These are phyloP conservation scores for Eucalyptus marginata DNA, from an alignment of 345 rosid species.

Conservation along the genomic window DNA sequence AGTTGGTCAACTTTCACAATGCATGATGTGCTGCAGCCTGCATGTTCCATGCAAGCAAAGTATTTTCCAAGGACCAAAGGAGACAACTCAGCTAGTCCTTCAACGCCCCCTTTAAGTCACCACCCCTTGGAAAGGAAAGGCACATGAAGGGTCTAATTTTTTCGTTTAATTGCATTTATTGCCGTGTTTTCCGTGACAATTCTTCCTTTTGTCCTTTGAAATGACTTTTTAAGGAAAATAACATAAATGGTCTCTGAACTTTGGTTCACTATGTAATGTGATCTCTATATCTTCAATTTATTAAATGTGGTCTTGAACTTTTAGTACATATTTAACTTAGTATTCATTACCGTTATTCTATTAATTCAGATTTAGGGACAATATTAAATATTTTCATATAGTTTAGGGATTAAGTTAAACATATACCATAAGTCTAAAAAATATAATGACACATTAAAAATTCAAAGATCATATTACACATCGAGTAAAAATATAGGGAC, in stretches of 20 bases:
- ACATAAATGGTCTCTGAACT: rapidly evolving
- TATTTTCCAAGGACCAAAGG: not conserved
- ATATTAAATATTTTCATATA: too few species aligned
- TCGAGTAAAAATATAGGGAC: too few species aligned
- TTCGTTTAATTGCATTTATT: not conserved
- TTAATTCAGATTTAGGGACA: too few species aligned
- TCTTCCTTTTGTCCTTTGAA: not conserved
- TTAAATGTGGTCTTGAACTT: too few species aligned
- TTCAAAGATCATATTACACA: too few species aligned
- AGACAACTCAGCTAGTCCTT: not conserved
- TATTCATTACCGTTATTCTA: not conserved
- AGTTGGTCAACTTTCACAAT: not conserved
- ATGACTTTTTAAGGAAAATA: not conserved
- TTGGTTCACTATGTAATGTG: rapidly evolving
- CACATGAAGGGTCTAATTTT: not conserved
- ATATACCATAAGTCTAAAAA: too few species aligned
- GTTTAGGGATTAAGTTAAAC: too few species aligned
- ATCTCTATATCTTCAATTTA: rapidly evolving
- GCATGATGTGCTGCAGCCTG: not conserved
- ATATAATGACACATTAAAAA: too few species aligned
- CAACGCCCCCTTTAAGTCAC: not conserved
- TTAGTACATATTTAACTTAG: too few species aligned
- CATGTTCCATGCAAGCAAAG: not conserved
- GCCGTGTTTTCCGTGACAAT: not conserved
- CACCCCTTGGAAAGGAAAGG: not conserved